phyloP scores from a whole-genome alignment of 2,329 filamentous ascomycete species.

The Coniochaeta hoffmannii region DNA sequence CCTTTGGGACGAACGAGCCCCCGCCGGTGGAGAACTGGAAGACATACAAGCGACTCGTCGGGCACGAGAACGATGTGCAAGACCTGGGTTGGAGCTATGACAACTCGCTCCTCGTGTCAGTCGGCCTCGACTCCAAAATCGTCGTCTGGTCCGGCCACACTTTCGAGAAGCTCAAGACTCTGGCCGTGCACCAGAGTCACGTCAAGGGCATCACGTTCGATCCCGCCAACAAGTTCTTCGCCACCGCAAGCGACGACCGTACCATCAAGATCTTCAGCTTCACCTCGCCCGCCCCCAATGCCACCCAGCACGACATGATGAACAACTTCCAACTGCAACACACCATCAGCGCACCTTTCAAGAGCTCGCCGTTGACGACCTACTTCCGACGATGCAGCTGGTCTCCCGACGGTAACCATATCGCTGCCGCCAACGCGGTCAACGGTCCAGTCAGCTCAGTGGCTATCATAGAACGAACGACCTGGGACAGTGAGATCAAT shows the following conservation, averaged over 20 bases:
- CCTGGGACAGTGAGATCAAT: constrained; percentile 96
- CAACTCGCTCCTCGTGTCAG: constrained; percentile 90
- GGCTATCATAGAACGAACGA: constrained; percentile 84
- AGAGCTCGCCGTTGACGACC: constrained; percentile 86
- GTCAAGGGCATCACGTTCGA: constrained; percentile 99
- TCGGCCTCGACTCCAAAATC: constrained; percentile 94
- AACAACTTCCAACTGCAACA: constrained; percentile 94
- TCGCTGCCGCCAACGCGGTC: constrained; percentile 92
- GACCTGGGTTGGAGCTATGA: constrained; percentile 96
- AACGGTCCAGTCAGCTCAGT: constrained; percentile 97
- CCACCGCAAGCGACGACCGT: constrained; percentile 92
- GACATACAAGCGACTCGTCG: constrained; percentile 84
- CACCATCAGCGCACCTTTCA: constrained; percentile 83
- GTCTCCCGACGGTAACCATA: constrained; percentile 96
- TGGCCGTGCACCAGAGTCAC: constrained; percentile 90
- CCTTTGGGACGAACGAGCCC: constrained; percentile 82
- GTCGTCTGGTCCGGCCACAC: constrained; percentile 98
- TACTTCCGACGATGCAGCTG: constrained; percentile 96
- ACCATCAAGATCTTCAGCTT: constrained; percentile 97
- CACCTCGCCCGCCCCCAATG: constrained; percentile 82
- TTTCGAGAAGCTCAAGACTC: constrained; percentile 93
- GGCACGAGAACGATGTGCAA: constrained; percentile 97
- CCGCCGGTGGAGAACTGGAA: constrained; percentile 98
- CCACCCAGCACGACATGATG: constrained; percentile 88
- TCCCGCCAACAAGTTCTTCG: constrained; percentile 98